phyloP scores from a whole-genome alignment of 306 rosid species.

The Cucurbita pepo region DNA sequence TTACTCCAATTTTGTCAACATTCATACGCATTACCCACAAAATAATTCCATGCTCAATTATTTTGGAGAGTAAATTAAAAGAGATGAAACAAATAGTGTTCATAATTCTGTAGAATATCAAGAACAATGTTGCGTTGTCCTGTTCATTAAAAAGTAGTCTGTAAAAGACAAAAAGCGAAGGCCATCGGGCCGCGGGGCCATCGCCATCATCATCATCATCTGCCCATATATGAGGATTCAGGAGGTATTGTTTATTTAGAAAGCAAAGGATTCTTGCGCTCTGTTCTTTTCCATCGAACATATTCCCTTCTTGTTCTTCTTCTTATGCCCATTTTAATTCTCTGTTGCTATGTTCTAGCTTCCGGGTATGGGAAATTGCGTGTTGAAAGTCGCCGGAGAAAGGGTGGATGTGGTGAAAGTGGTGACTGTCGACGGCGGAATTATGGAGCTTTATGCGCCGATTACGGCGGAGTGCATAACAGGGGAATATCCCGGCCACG shows the following conservation, averaged over 20 bases:
- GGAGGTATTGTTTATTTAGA: constrained; percentile 8
- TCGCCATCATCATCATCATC: too few relatives aligned
- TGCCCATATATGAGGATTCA: neutral
- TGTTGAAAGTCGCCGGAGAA: constrained; percentile 31
- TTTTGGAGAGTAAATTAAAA: neutral
- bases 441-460: constrained; percentile 57
- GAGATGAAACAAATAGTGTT: neutral
- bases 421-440: constrained; percentile 48
- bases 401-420: constrained; percentile 34
- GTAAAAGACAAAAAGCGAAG: neutral
- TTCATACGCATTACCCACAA: neutral
- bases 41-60: too few relatives aligned
- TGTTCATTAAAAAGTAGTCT: too few relatives aligned
- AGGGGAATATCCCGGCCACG: constrained; percentile 53
- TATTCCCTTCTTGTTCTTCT: neutral
- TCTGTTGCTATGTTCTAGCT: neutral
- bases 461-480: constrained; percentile 43
- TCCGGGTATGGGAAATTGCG: constrained; percentile 27
- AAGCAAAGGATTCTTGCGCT: constrained; percentile 33
- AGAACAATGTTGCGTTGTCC: neutral
- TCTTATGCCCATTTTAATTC: neutral
- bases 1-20: neutral
- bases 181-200: neutral
- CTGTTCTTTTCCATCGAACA: constrained; percentile 5
- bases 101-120: neutral